Evolutionary conservation across 2,329 filamentous ascomycete genomes (phyloP).

Genomic region (Penicillium aurantiogriseum): DNA sequence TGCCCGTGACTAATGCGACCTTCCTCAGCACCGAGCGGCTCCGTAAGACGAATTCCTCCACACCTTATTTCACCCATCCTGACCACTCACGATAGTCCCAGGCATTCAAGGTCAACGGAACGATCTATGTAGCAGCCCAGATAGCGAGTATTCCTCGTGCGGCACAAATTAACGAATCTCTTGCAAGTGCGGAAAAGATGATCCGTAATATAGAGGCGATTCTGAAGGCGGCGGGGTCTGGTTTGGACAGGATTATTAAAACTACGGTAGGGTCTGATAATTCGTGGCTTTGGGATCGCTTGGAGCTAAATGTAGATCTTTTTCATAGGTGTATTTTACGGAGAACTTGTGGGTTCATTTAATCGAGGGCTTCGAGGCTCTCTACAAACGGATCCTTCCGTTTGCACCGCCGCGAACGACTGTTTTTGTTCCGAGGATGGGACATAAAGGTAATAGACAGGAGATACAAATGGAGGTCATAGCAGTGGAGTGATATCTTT

Average conservation of each 20-base stretch:
- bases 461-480: not conserved
- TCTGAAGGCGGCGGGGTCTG: not conserved
- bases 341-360: not conserved
- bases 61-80: not conserved
- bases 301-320: not conserved
- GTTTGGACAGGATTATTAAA: not conserved
- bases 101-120: slow-evolving; percentile 5
- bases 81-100: not conserved
- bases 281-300: not conserved
- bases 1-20: not conserved
- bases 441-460: not conserved
- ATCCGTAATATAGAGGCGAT: slow-evolving; percentile 1
- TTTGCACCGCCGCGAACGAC: slow-evolving; percentile 1
- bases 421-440: not conserved
- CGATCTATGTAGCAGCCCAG: slow-evolving; percentile 2
- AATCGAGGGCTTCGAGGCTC: not conserved
- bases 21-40: not conserved
- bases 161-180: not conserved
- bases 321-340: not conserved
- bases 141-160: not conserved
- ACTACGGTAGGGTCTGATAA: not conserved
- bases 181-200: not conserved
- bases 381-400: not conserved
- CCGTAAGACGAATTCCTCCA: not conserved
- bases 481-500: not conserved